phyloP scores from a whole-genome alignment of 1,284 basidiomycete genomes.

The Hypsizygus ulmarius region DNA sequence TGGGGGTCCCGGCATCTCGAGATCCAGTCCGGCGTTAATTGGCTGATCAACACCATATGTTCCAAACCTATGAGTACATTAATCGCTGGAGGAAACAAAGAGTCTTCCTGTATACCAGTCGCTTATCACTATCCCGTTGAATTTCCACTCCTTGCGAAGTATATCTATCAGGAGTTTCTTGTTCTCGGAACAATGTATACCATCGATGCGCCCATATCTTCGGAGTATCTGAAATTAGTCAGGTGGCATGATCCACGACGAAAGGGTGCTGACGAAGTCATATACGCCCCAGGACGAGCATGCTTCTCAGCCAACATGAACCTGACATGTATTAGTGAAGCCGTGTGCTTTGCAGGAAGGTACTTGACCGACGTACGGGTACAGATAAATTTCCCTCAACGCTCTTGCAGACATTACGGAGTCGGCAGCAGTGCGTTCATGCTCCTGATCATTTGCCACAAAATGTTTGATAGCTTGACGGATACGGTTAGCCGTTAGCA shows the following conservation, averaged over 20 bases:
- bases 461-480: constrained; percentile 46
- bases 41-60: constrained; percentile 16
- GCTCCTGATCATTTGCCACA: constrained; percentile 65
- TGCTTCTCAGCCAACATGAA: constrained; percentile 66
- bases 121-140: constrained; percentile 62
- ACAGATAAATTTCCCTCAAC: constrained; percentile 68
- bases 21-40: constrained; percentile 60
- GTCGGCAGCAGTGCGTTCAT: constrained; percentile 60
- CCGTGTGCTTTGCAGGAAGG: not conserved
- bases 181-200: constrained; percentile 63
- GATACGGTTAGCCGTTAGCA: constrained; percentile 4
- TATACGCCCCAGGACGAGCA: constrained; percentile 59
- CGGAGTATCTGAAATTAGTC: constrained; percentile 6
- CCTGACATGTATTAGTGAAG: constrained; percentile 26
- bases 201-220: constrained; percentile 66
- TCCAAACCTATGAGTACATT: constrained; percentile 10
- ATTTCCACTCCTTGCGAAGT: constrained; percentile 67
- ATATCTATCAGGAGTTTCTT: constrained; percentile 51
- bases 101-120: constrained; percentile 49
- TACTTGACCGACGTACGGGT: constrained; percentile 52
- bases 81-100: not conserved
- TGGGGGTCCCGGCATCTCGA: constrained; percentile 69
- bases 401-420: constrained; percentile 62
- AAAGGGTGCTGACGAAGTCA: constrained; percentile 48
- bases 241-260: not conserved